Evolutionary conservation across 257 asterid genomes (phyloP).

Genomic region (Coffea eugenioides): DNA sequence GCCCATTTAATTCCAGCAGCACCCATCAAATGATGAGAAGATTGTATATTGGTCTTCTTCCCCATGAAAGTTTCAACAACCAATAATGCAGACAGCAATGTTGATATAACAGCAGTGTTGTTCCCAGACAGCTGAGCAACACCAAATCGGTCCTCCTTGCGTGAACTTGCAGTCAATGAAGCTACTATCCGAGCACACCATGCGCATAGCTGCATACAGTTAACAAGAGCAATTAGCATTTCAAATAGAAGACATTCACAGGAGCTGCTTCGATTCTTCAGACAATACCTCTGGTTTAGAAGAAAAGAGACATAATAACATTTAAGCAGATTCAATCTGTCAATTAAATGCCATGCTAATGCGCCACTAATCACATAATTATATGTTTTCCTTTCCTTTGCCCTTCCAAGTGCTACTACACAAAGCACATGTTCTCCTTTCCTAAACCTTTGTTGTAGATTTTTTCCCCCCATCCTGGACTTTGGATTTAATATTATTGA

Average conservation of each 20-base stretch:
- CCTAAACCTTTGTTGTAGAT: neutral
- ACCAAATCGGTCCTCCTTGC: slow-evolving; percentile 84
- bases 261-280: neutral
- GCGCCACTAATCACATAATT: neutral
- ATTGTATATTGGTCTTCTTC: slow-evolving; percentile 69
- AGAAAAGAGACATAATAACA: neutral
- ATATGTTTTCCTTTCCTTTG: neutral
- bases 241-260: neutral
- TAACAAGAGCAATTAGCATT: slow-evolving; percentile 25
- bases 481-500: too few relatives aligned
- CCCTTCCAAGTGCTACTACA: neutral
- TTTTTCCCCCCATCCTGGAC: too few relatives aligned
- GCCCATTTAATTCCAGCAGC: slow-evolving; percentile 93
- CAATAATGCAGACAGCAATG: slow-evolving; percentile 64
- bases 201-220: slow-evolving; percentile 60
- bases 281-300: neutral
- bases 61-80: slow-evolving; percentile 88
- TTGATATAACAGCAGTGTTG: slow-evolving; percentile 71
- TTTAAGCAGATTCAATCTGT: neutral
- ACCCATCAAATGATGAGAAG: slow-evolving; percentile 53
- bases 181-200: slow-evolving; percentile 82
- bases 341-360: neutral
- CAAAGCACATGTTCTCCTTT: neutral
- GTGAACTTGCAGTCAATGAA: slow-evolving; percentile 79
- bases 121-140: slow-evolving; percentile 91